Evolutionary conservation across 176 grass and related monocot genomes (phyloP), one percentile per base, ranked within the genome.

Genomic region (Zoysia japonica): DNA sequence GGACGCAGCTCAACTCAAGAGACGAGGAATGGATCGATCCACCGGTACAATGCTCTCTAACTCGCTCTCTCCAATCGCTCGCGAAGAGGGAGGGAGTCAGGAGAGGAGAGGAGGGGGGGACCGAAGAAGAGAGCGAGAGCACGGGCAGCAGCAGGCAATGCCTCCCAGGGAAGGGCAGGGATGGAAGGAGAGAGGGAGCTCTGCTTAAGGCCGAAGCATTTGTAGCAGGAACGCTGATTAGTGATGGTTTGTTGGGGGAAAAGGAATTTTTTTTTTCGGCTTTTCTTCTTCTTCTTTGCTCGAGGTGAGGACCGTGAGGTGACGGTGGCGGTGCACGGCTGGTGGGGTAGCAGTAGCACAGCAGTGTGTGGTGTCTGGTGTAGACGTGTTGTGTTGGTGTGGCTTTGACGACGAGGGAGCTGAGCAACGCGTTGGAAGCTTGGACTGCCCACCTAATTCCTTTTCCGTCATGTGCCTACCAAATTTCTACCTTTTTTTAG

Each of bases 141-240:
- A 8, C 13, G 64, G 17, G 64, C 39, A 66, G 5, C 11, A 66
- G 64, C 28, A 7, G 55, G 28, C 28, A 28, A 28, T 28, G 28
- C 28, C 28, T 28, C 28, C 28, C 28, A 28, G 28, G 28, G 28
- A 28, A 28, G 28, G 28, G 28, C 28, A 28, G 28, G 28, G 28
- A 28, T 28, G 28, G 28, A 28, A 28, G 28, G 28, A 28, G 28
- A 28, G 47, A 38, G 0, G n/a, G 35, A 3, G 61, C 17, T 12
- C 12, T 9, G 64, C 51, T 64, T 10, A 59, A 46, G 40, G 2
- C n/a, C 5, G 49, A 45, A 80, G 65, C 51, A 70, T 80, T 70
- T 69, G 78, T 80, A 80, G 51, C 51, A 12, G 65, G 5, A 45
- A 56, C 14, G 77, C 4, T 16, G 76, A 43, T 55, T 73, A 74